A percentile compares a stretch with the other conserved stretches of the same genome.
Evolutionary conservation across 73 alveolate genomes (phyloP).

Genomic region (Breviolum minutum): DNA sequence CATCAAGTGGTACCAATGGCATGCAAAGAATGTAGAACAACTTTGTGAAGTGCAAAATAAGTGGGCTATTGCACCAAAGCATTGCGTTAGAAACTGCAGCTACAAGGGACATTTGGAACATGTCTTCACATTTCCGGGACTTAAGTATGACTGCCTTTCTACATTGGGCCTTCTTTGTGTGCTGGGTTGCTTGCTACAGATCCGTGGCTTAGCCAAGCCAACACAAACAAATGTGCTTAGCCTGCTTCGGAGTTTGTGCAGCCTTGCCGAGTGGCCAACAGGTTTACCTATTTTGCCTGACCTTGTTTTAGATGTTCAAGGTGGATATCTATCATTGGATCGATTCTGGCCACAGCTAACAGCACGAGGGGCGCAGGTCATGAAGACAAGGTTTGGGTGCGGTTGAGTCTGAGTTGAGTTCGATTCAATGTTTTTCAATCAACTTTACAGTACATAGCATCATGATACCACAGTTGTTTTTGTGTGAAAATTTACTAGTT

Average conservation of each 20-base stretch:
- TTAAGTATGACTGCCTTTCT: not conserved
- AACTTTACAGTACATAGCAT: not conserved
- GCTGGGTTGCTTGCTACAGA: not conserved
- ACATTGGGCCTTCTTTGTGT: not conserved
- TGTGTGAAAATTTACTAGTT: not conserved
- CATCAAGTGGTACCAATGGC: not conserved
- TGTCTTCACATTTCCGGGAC: not conserved
- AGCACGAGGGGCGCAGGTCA: not conserved
- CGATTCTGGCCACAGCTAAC: not conserved
- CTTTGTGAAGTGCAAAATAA: not conserved
- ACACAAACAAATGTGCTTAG: not conserved
- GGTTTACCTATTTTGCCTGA: not conserved
- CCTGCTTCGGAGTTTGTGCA: not conserved
- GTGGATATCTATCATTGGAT: not conserved
- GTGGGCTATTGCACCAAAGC: not conserved
- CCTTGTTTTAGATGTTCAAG: not conserved
- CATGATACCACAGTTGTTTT: not conserved
- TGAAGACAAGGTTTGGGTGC: not conserved
- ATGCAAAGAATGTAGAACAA: not conserved
- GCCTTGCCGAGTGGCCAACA: not conserved
- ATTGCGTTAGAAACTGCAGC: not conserved
- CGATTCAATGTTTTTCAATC: not conserved
- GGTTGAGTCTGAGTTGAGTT: too few species aligned
- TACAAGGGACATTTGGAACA: not conserved
- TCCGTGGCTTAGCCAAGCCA: not conserved